Evolutionary conservation across 768 basidiomycete genomes (phyloP), one percentile per base, ranked within the genome.

Genomic region (Crucibulum laeve): DNA sequence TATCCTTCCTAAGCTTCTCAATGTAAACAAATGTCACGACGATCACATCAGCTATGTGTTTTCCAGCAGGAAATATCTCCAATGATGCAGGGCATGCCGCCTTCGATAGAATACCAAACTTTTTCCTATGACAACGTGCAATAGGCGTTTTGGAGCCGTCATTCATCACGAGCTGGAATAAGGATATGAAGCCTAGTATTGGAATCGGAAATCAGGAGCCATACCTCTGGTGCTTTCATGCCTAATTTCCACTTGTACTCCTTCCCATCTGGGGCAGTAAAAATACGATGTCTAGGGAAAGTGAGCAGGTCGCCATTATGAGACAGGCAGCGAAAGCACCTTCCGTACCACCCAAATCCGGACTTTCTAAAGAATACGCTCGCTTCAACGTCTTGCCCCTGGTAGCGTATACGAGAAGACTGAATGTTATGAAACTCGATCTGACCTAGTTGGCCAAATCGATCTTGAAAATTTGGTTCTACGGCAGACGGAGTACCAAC

Each of bases 401-500:
- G 46, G 24, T 64, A 59, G 1, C 53, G 54, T 25, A 71, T 49
- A 22, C 47, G 57, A 3, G 64, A 58, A 0, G 65, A 56, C 13
- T 52, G 52, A 4, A 66, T 24, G 0, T 53, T 1, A n/a, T 51
- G 57, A 60, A 65, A 68, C 10, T 68, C 57, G 1, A 71, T 66
- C 40, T 59, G 47, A 5, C 59, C 70, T 3, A 70, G 52, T 2
- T 40, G 42, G 0, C 53, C 56, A 42, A 65, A 64, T 1, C 56
- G 55, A 44, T 64, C 61, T 4, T 18, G 19, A 19, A 21, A 14
- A 15, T 15, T 32, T 11, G 15, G 11, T 13, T 4, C 30, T n/a
- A n/a, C n/a, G n/a, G n/a, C n/a, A n/a, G n/a, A n/a, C n/a, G n/a
- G n/a, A n/a, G n/a, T n/a, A n/a, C n/a, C n/a, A n/a, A n/a, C n/a